Percentiles rank a stretch among this genome's conserved stretches.
These are phyloP conservation scores for Aspergillus sp. DNA, from an alignment of 2,329 filamentous ascomycete genomes.

Conservation along the genomic window DNA sequence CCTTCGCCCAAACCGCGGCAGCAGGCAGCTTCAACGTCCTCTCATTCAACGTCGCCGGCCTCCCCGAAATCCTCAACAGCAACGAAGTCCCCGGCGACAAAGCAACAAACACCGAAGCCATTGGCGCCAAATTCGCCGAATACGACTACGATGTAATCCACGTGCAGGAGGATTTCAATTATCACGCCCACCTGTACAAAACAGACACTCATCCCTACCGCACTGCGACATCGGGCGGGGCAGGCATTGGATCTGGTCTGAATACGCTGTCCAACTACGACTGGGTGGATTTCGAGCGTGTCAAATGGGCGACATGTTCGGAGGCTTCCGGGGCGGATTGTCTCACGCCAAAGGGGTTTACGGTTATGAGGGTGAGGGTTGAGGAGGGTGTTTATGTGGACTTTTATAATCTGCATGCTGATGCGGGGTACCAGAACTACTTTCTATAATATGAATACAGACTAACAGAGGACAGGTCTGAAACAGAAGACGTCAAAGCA, in stretches of 20 bases:
- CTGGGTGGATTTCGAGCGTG: slow-evolving; percentile 53
- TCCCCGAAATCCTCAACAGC: slow-evolving; percentile 49
- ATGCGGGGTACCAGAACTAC: slow-evolving; percentile 62
- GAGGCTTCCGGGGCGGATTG: slow-evolving; percentile 55
- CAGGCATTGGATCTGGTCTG: slow-evolving; percentile 58
- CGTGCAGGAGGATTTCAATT: slow-evolving; percentile 67
- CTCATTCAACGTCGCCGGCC: slow-evolving; percentile 57
- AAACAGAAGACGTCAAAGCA: slow-evolving; percentile 45
- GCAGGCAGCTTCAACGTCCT: slow-evolving; percentile 48
- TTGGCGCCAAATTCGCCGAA: slow-evolving; percentile 53
- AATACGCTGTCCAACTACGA: slow-evolving; percentile 59
- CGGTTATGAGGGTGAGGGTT: slow-evolving; percentile 57
- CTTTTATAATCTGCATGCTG: slow-evolving; percentile 63
- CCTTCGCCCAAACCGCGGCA: slow-evolving; percentile 13
- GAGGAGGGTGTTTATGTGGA: slow-evolving; percentile 55
- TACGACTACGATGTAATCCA: slow-evolving; percentile 60
- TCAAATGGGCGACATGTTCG: slow-evolving; percentile 53
- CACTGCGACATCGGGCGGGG: slow-evolving; percentile 62
- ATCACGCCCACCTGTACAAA: slow-evolving; percentile 59
- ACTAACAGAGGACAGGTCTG: no score
- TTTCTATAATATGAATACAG: no score
- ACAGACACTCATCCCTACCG: slow-evolving; percentile 49
- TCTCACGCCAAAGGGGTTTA: slow-evolving; percentile 66
- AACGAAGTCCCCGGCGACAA: slow-evolving; percentile 63
- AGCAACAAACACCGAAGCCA: slow-evolving; percentile 50